A percentile compares a stretch with the other conserved stretches of the same genome.
Conservation (phyloP, 768 basidiomycete genomes). For the Calocybe gangraenosa region DNA sequence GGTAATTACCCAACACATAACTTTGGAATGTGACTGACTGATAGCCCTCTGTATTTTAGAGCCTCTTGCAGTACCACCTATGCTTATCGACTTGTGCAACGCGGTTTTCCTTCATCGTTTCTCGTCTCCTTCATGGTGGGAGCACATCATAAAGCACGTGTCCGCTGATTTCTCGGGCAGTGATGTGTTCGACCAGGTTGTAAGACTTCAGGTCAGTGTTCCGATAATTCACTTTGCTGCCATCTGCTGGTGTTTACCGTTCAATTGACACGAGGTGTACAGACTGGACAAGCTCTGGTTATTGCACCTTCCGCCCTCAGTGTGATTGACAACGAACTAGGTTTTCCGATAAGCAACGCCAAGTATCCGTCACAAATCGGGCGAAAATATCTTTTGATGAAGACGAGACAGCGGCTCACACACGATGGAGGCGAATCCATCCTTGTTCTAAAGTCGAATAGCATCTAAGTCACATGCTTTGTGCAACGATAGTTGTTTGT, state of each 20-base stretch:
- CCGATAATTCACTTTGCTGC: not conserved
- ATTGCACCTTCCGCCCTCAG: conserved; percentile 62
- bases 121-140: conserved; percentile 75
- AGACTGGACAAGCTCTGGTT: conserved; percentile 73
- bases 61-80: conserved; percentile 68
- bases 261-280: conserved; percentile 4
- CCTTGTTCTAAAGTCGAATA: conserved; percentile 37
- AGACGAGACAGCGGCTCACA: conserved; percentile 59
- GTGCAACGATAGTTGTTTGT: too few species aligned
- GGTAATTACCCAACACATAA: conserved; percentile 29
- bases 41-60: conserved; percentile 33
- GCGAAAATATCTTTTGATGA: conserved; percentile 54
- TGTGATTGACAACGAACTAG: conserved; percentile 15
- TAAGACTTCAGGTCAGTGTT: conserved; percentile 51
- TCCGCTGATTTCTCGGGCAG: conserved; percentile 54
- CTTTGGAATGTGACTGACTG: conserved; percentile 2
- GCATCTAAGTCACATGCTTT: too few species aligned
- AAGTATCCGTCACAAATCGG: conserved; percentile 40
- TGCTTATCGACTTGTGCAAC: conserved; percentile 63
- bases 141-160: conserved; percentile 63
- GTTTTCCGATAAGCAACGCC: too few species aligned
- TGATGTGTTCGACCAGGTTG: conserved; percentile 65
- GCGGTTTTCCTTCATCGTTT: conserved; percentile 68
- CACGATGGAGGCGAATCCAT: conserved; percentile 63
- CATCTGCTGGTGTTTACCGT: not conserved